Percentiles rank a stretch among this genome's conserved stretches.
These are phyloP conservation scores for Diaporthe ilicicola DNA, from an alignment of 2,329 filamentous ascomycete species.

Conservation along the genomic window DNA sequence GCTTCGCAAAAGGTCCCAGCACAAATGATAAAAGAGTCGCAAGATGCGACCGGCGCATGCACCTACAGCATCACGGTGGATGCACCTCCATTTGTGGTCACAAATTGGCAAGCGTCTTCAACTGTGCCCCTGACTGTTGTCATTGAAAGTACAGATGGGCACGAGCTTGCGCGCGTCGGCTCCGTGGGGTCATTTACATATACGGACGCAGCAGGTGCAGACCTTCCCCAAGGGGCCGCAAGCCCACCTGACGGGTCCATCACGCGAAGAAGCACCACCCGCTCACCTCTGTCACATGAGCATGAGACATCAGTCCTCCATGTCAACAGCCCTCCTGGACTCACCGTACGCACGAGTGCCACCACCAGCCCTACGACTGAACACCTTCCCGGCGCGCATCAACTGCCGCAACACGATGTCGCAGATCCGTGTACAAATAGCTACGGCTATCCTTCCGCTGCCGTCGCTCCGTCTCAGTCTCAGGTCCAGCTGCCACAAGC, in stretches of 20 bases:
- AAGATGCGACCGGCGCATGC: slow-evolving; percentile 65
- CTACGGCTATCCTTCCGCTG: slow-evolving; percentile 64
- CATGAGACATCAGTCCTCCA: slow-evolving; percentile 32
- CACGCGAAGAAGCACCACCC: slow-evolving; percentile 33
- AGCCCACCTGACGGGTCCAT: slow-evolving; percentile 47
- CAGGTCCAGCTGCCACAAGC: slow-evolving; percentile 42
- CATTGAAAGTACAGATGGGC: slow-evolving; percentile 60
- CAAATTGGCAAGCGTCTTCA: slow-evolving; percentile 54
- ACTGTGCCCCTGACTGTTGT: slow-evolving; percentile 65
- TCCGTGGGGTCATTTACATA: slow-evolving; percentile 57
- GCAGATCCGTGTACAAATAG: slow-evolving; percentile 60
- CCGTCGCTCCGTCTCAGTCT: slow-evolving; percentile 47
- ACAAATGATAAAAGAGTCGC: slow-evolving; percentile 68
- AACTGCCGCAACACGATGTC: slow-evolving; percentile 36
- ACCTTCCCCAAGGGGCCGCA: slow-evolving; percentile 40
- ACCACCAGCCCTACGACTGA: slow-evolving; percentile 43
- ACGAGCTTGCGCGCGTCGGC: slow-evolving; percentile 60
- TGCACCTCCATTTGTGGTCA: slow-evolving; percentile 69
- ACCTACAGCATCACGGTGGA: slow-evolving; percentile 78
- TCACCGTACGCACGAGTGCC: slow-evolving; percentile 41
- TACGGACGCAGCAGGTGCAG: slow-evolving; percentile 38
- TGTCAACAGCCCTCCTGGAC: slow-evolving; percentile 50
- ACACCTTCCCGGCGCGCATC: slow-evolving; percentile 37
- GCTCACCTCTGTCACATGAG: slow-evolving; percentile 33
- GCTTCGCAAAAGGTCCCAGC: slow-evolving; percentile 70